These are phyloP conservation scores for Prinsepia uniflora DNA, from an alignment of 306 rosid species.

Conservation along the genomic window DNA sequence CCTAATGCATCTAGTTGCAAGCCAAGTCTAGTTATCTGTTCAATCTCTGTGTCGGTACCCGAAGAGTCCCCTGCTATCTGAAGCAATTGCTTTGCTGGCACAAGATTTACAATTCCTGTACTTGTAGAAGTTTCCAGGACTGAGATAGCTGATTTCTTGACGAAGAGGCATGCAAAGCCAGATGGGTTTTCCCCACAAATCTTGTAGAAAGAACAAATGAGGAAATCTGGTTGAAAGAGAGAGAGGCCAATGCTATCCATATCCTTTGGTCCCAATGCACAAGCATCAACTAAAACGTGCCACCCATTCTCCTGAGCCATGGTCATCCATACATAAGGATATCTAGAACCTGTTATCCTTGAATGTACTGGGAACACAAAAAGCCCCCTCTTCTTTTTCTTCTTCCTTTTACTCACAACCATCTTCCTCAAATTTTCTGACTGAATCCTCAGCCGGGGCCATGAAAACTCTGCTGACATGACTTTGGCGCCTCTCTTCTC, in stretches of 20 bases:
- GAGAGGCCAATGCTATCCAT: slow-evolving; percentile 88
- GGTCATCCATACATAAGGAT: slow-evolving; percentile 86
- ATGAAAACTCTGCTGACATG: slow-evolving; percentile 78
- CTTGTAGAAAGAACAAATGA: slow-evolving; percentile 81
- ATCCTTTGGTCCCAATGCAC: slow-evolving; percentile 87
- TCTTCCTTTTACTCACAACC: slow-evolving; percentile 54
- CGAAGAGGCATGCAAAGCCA: slow-evolving; percentile 86
- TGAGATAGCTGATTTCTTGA: slow-evolving; percentile 62
- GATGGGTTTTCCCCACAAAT: slow-evolving; percentile 89
- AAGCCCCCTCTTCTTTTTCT: slow-evolving; percentile 60
- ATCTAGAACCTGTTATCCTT: slow-evolving; percentile 78
- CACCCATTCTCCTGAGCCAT: slow-evolving; percentile 86
- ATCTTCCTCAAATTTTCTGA: slow-evolving; percentile 60
- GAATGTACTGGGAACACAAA: slow-evolving; percentile 88
- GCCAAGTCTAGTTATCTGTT: slow-evolving; percentile 28
- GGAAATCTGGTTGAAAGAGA: slow-evolving; percentile 72
- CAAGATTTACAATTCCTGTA: slow-evolving; percentile 73
- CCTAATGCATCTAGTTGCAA: slow-evolving; percentile 35
- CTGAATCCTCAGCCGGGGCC: slow-evolving; percentile 84
- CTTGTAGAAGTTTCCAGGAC: slow-evolving; percentile 47
- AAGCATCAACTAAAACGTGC: slow-evolving; percentile 85
- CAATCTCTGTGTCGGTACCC: slow-evolving; percentile 39
- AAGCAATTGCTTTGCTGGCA: slow-evolving; percentile 39
- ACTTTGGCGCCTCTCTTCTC: slow-evolving; percentile 67
- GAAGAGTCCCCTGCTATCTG: slow-evolving; percentile 52